Base-by-base conservation (phyloP, 179 eudicot species). In the Amaranthus tricolor region DNA sequence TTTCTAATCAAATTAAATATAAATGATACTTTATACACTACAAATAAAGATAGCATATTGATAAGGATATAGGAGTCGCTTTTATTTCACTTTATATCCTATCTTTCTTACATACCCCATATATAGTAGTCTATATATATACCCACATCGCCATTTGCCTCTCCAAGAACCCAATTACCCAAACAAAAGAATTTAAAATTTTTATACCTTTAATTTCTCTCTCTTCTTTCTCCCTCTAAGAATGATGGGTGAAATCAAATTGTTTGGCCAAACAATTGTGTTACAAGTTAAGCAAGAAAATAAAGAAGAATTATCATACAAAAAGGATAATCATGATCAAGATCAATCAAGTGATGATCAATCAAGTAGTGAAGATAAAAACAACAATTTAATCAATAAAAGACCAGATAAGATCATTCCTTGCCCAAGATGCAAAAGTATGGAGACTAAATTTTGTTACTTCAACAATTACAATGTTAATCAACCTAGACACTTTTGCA, bases 381-480 rank as follows among this genome's bases (percentile, higher is more conserved):
- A 20, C 43, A 31, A 64, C 31, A 66, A 62, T 52, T 14, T 45
- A 50, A 21, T 15, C n/a, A 59, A 80, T 48, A 88, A 86, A 68
- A 79, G 85, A 76, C 92, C 88, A 6, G 87, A 88, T 45, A 86
- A 88, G 76, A 82, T 86, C 57, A 83, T 88, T 7, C 89, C 88
- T 13, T 88, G 92, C 57, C 92, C 92, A 0, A 85, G 92, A 70
- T 88, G 92, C 76, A 83, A 86, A 14, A 83, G 87, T 74, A 86
- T 83, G 91, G 91, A 86, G 20, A 86, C 91, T n/a, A 88, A 88
- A 49, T 88, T 88, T 21, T 88, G 89, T 66, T 88, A 88, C 81
- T 88, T 88, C 81, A 88, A 88, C 78, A 88, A 88, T 70, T 88
- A 88, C 77, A 88, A 86, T 68, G 92, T 88, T 53, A 88, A 88